Evolutionary conservation across 2,329 filamentous ascomycete genomes (phyloP), one percentile per base, ranked within the genome.

Genomic region (Fonsecaea nubica): DNA sequence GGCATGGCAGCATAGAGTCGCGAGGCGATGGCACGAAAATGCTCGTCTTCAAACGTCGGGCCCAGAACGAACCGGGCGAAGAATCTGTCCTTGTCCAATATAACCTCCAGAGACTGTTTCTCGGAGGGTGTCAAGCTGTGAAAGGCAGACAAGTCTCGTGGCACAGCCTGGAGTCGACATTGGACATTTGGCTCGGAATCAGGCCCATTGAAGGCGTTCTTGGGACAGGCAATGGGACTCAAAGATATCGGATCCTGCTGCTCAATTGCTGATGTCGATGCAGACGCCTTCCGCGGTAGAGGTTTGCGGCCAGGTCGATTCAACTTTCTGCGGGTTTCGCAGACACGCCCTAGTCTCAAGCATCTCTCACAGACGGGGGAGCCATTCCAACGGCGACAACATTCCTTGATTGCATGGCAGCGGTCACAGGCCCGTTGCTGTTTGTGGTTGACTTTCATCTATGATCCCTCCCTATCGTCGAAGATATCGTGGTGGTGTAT

Each of bases 41-140:
- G 40, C 5, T 42, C 40, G 8, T 42, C 40, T 42, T n/a, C 15
- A 42, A 42, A 42, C 5, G 40, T 42, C 40, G 40, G 40, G 40
- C 40, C 40, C 40, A 42, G 40, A 5, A 42, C 40, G 18, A 42
- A 42, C 4, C 40, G 40, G 5, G 5, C 40, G 18, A 42, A 42
- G 40, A 42, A 42, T n/a, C 40, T 42, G 40, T 42, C 40, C 40
- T 42, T 42, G 40, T 42, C 40, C 12, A 42, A 42, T 42, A 42
- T n/a, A 42, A 42, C 40, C 4, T n/a, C 15, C 15, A 42, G 15
- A 8, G 40, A 42, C 8, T 42, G 40, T 42, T 42, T 15, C 4
- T 42, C 40, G 40, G 40, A n/a, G 13, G 40, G 40, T 42, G 40
- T 42, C 40, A 42, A n/a, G 40, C 40, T n/a, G 40, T 5, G 15